These are phyloP conservation scores for Sonneratia alba DNA, from an alignment of 345 rosid genomes.

Conservation along the genomic window DNA sequence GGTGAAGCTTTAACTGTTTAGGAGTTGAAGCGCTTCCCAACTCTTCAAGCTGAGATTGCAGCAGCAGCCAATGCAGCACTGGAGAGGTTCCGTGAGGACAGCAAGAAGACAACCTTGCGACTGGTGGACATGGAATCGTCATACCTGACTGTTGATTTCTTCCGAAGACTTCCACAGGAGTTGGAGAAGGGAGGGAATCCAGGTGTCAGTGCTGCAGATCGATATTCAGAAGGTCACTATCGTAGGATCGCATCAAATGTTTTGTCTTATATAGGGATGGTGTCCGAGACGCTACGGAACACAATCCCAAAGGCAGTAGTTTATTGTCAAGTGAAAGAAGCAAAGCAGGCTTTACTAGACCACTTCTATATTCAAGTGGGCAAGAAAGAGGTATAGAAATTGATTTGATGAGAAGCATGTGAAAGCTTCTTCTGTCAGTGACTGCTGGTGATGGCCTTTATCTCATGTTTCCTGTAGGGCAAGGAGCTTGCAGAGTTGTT, in stretches of 20 bases:
- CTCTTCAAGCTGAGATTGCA: conserved; percentile 50
- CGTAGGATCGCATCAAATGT: conserved; percentile 51
- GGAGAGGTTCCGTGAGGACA: conserved; percentile 47
- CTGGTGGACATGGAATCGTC: conserved; percentile 75
- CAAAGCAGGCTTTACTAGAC: conserved; percentile 40
- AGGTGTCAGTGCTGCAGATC: conserved; percentile 20
- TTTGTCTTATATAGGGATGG: conserved; percentile 47
- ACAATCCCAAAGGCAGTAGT: conserved; percentile 63
- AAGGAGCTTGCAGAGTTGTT: conserved; percentile 34
- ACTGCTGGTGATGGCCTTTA: neutral
- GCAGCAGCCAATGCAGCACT: conserved; percentile 36
- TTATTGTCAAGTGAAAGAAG: conserved; percentile 58
- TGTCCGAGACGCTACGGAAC: conserved; percentile 39
- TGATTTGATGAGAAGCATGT: neutral
- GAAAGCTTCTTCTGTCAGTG: neutral
- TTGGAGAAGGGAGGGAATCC: conserved; percentile 38
- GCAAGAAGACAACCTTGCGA: conserved; percentile 42
- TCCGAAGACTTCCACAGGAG: conserved; percentile 52
- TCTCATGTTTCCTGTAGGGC: conserved; percentile 15
- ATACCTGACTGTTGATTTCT: conserved; percentile 55
- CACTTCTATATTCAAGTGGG: conserved; percentile 44
- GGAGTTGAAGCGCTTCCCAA: conserved; percentile 61
- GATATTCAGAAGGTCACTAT: conserved; percentile 44
- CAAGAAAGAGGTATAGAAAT: conserved; percentile 34
- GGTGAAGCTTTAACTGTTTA: conserved; percentile 13